These are phyloP conservation scores for Ogataea hybrid DNA, from an alignment of 1,139 yeast genomes.

Conservation along the genomic window DNA sequence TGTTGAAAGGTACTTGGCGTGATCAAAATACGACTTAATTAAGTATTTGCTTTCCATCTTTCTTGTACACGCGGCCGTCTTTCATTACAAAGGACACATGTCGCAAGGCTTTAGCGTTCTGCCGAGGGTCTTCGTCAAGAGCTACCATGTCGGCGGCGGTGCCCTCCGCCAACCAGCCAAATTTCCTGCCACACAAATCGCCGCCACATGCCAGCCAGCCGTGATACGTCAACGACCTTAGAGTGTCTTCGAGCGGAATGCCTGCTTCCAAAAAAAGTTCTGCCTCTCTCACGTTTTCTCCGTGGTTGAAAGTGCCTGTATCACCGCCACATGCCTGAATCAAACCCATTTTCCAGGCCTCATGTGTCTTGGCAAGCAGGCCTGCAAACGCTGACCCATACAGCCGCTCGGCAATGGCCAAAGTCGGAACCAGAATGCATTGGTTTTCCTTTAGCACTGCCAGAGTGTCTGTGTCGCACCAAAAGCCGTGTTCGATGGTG, in stretches of 20 bases:
- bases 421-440: slow-evolving; percentile 27
- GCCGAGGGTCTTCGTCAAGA: slow-evolving; percentile 22
- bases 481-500: slow-evolving; percentile 27
- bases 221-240: slow-evolving; percentile 23
- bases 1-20: slow-evolving; percentile 18
- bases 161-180: slow-evolving; percentile 26
- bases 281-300: slow-evolving; percentile 28
- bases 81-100: slow-evolving; percentile 26
- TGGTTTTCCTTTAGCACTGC: slow-evolving; percentile 17
- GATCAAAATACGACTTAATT: not conserved
- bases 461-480: slow-evolving; percentile 25
- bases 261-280: slow-evolving; percentile 27
- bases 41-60: slow-evolving; percentile 18
- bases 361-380: slow-evolving; percentile 20
- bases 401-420: slow-evolving; percentile 24
- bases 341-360: slow-evolving; percentile 26
- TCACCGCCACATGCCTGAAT: slow-evolving; percentile 29
- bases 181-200: slow-evolving; percentile 23
- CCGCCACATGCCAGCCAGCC: slow-evolving; percentile 31
- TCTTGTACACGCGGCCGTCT: slow-evolving; percentile 26
- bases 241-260: slow-evolving; percentile 22
- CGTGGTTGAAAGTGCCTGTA: slow-evolving; percentile 29
- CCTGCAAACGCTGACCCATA: slow-evolving; percentile 19
- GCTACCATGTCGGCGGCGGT: slow-evolving; percentile 28
- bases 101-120: slow-evolving; percentile 16